Evolutionary conservation across 192 early-diverging fungal genomes (phyloP), one percentile per base, ranked within the genome.

Genomic region (Mortierella claussenii): DNA sequence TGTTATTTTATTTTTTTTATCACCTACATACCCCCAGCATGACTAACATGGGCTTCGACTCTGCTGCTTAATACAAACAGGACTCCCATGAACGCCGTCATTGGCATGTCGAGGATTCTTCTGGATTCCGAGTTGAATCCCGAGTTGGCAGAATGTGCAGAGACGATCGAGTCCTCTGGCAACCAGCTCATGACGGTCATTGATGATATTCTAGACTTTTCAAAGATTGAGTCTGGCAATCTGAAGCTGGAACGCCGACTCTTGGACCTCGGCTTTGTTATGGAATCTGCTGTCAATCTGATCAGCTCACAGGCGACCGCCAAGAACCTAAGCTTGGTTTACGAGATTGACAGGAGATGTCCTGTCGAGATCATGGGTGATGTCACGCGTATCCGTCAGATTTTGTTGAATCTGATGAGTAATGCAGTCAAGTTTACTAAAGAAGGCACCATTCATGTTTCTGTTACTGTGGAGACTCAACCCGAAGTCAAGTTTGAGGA

Each of bases 151-250:
- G 91, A 93, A 56, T 84, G 79, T 54, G 79, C 78, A 1, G 81
- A 81, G 49, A 86, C 81, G 8, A 84, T 86, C 27, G 73, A 76
- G 23, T 79, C 79, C 3, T 68, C 80, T 21, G 79, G 75, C 17
- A 75, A 81, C 37, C 78, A 81, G 47, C 67, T 85, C 11, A 56
- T 82, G 48, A 81, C 80, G 0, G 73, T 85, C 12, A 82, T 85
- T 55, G 79, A 85, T 48, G 81, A 85, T 60, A 85, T 82, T n/a
- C 49, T 85, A 18, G 93, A 93, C 56, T 80, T 91, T 59, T 90
- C 89, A 40, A 93, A 91, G 82, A 87, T 93, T 33, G 93, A 95
- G 67, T 89, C 91, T 27, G 91, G 90, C 23, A 89, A 89, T 30
- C 83, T 95, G 67, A 86, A 79, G 23, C 70, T 93, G 4, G 91